Evolutionary conservation across 176 grass and related monocot genomes (phyloP).

Genomic region (Aegilops tauschii): DNA sequence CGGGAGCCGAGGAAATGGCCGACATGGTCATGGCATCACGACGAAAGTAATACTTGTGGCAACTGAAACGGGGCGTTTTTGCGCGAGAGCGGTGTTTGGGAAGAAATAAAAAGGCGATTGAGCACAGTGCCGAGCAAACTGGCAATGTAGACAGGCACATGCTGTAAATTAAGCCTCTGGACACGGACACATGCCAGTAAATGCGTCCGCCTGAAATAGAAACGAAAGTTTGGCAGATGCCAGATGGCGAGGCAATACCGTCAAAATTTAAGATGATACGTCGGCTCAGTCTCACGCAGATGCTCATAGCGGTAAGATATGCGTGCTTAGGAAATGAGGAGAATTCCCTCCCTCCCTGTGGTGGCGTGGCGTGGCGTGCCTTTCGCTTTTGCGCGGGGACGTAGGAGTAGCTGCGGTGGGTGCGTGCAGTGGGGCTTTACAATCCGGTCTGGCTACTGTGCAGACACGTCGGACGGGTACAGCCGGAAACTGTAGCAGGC

Average conservation of each 20-base stretch:
- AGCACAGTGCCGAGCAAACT: slow-evolving; percentile 13
- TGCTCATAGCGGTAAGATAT: too few species aligned
- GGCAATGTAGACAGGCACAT: slow-evolving; percentile 37
- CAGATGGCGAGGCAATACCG: not conserved
- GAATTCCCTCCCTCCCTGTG: not conserved
- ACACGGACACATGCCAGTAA: slow-evolving; percentile 22
- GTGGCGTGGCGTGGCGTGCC: not conserved
- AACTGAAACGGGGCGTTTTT: not conserved
- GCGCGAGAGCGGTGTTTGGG: not conserved
- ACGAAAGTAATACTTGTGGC: not conserved
- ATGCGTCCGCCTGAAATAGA: slow-evolving; percentile 13
- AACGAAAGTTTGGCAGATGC: slow-evolving; percentile 28
- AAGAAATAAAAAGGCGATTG: not conserved
- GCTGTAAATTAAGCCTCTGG: slow-evolving; percentile 11
- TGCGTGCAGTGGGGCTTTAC: not conserved
- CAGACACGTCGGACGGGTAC: slow-evolving; percentile 36
- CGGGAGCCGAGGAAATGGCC: not conserved
- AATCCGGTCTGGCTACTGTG: slow-evolving; percentile 10
- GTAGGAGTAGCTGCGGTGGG: not conserved
- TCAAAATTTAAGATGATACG: too few species aligned
- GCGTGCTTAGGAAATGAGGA: not conserved
- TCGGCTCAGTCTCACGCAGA: too few species aligned
- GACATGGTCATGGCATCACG: slow-evolving; percentile 30
- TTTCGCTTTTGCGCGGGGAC: not conserved
- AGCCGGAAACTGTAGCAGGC: slow-evolving; percentile 23